Evolutionary conservation across 805 yeast species (phyloP), one percentile per base, ranked within the genome.

Genomic region (Yamadazyma sp.): DNA sequence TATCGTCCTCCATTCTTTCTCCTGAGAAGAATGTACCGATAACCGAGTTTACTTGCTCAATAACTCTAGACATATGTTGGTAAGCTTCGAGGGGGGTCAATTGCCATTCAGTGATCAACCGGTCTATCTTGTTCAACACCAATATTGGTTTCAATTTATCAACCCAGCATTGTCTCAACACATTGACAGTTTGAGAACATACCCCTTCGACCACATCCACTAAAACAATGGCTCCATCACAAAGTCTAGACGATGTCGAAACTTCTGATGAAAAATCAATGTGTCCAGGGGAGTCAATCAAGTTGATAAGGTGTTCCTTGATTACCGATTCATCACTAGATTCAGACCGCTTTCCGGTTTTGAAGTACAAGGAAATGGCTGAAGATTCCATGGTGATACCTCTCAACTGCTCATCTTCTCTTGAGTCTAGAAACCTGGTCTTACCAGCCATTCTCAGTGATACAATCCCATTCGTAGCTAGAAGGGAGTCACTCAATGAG

Each of bases 241-340:
- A 93, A 29, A 93, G 68, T 52, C 99, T 73, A 1, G 98, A 89
- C 1, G 98, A 95, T 0, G 96, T 86, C 18, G 96, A 86, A 0
- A 93, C 99, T 56, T 93, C 99, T 9, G 95, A 84, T 1, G 95
- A 84, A 59, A 93, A 93, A 62, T 93, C 99, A 42, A 93, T 88
- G 53, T 93, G 99, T n/a, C 99, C 99, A 0, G 99, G 99, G 0
- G 98, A 91, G 61, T 93, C 99, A 41, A 93, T 91, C 51, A 93
- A 73, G 55, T 93, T 93, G 54, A 93, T 83, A 38, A 93, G 65
- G 60, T 86, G 85, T 54, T 93, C 96, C 28, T 77, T 78, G 26
- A 82, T 75, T 5, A 64, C 71, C 27, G 58, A 60, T 30, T 60
- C 65, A 18, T 59, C 62, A 19, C 33, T 39, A 0, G 55, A 61